A percentile compares a stretch with the other conserved stretches of the same genome.
Evolutionary conservation across 202 grass and related monocot species (phyloP).

Genomic region (Schoenoplectus tabernaemontani): DNA sequence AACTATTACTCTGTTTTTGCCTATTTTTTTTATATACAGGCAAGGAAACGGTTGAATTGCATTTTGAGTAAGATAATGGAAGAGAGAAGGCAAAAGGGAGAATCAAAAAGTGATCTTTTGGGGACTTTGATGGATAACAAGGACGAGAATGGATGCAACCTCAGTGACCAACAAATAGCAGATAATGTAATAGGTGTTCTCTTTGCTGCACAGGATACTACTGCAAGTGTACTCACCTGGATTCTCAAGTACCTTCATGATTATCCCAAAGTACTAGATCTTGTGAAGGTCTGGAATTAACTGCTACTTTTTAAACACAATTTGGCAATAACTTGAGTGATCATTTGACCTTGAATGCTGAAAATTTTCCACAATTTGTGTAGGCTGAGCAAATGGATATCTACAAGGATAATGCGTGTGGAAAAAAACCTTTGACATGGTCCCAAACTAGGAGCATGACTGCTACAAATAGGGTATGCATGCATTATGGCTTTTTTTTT

Average conservation of each 20-base stretch:
- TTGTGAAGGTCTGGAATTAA: conserved; percentile 33
- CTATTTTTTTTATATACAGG: conserved; percentile 21
- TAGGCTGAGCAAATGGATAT: conserved; percentile 61
- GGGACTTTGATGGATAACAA: conserved; percentile 40
- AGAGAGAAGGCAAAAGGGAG: conserved; percentile 20
- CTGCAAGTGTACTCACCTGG: conserved; percentile 90
- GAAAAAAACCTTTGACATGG: conserved; percentile 64
- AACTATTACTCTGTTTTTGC: background rate
- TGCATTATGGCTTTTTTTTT: too few species aligned
- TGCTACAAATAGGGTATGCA: conserved; percentile 48
- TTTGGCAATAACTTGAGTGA: background rate
- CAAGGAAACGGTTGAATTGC: conserved; percentile 37
- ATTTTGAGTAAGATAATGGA: conserved; percentile 53
- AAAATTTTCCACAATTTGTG: conserved; percentile 7
- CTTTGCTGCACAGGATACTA: conserved; percentile 96
- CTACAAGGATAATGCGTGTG: conserved; percentile 39
- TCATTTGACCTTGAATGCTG: background rate
- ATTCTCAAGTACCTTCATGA: conserved; percentile 79
- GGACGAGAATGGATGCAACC: conserved; percentile 26
- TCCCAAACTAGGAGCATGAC: conserved; percentile 60
- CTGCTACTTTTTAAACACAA: background rate
- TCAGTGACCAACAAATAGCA: conserved; percentile 59
- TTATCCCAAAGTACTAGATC: conserved; percentile 46
- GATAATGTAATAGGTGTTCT: conserved; percentile 88
- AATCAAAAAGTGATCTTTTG: conserved; percentile 36